Percentiles rank a stretch among this genome's conserved stretches.
phyloP scores from a whole-genome alignment of 805 yeast species.

The Metschnikowia peoriensis region DNA sequence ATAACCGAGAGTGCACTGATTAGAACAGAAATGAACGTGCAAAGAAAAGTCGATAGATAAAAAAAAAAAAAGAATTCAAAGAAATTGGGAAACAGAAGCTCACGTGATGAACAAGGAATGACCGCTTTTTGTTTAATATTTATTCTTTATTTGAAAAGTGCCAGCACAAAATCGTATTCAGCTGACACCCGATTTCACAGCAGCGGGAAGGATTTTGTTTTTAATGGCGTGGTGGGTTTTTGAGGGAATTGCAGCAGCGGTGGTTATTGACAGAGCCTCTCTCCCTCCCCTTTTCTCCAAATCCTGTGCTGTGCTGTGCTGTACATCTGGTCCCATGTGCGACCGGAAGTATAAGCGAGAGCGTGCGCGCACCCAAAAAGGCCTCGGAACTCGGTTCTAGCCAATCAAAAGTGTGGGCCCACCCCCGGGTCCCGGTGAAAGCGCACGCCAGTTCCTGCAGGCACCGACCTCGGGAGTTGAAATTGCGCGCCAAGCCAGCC shows the following conservation, averaged over 20 bases:
- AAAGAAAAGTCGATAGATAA: no score
- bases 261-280: not conserved
- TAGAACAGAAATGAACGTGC: not conserved
- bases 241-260: not conserved
- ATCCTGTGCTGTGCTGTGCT: conserved; percentile 1
- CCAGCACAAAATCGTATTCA: no score
- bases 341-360: not conserved
- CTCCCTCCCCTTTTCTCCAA: not conserved
- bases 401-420: conserved; percentile 12
- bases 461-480: not conserved
- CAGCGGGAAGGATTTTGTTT: not conserved
- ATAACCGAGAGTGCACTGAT: not conserved
- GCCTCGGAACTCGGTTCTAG: conserved; percentile 13
- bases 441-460: conserved; percentile 1
- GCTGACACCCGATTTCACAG: no score
- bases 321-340: not conserved
- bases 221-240: not conserved
- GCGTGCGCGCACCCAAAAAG: conserved; percentile 17
- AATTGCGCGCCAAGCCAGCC: conserved; percentile 7
- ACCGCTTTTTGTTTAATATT: no score
- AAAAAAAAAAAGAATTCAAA: no score
- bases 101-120: no score
- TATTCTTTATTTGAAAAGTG: no score
- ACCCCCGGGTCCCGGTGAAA: conserved; percentile 14
- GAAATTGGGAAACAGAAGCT: no score